Conservation (phyloP, 371 early-diverging fungal genomes). For the Sporodiniella umbellata region DNA sequence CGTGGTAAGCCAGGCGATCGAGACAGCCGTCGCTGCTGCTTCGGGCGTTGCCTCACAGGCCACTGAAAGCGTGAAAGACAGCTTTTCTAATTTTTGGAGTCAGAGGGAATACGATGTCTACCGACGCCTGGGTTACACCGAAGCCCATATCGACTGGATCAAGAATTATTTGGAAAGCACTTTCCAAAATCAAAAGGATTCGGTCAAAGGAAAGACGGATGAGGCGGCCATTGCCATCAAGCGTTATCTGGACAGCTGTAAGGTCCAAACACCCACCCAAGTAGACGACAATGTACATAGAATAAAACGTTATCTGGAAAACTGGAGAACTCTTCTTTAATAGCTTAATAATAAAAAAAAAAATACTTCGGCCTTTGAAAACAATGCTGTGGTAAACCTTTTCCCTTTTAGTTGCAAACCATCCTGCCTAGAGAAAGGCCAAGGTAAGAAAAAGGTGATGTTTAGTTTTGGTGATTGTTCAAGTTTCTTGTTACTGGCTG, state of each 20-base stretch:
- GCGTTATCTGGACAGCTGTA: constrained; percentile 26
- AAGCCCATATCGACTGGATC: constrained; percentile 28
- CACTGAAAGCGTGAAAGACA: constrained; percentile 7
- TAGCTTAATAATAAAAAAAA: constrained; percentile 1
- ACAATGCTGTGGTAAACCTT: too few relatives aligned
- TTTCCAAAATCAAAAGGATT: constrained; percentile 18
- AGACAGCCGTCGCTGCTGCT: constrained; percentile 8
- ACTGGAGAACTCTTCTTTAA: constrained; percentile 27
- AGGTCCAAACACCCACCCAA: constrained; percentile 32
- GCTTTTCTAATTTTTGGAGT: constrained; percentile 20
- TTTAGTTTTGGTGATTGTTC: neutral
- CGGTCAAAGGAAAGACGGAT: constrained; percentile 23
- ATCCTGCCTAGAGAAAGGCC: too few relatives aligned
- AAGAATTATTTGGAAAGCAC: constrained; percentile 17
- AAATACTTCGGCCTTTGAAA: neutral
- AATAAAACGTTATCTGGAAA: constrained; percentile 26
- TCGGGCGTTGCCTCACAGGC: too few relatives aligned
- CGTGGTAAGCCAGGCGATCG: constrained; percentile 6
- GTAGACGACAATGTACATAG: constrained; percentile 32
- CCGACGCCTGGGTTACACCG: constrained; percentile 22
- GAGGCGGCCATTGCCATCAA: constrained; percentile 22
- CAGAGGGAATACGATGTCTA: constrained; percentile 17
- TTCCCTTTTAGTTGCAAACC: too few relatives aligned
- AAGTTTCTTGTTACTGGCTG: neutral
- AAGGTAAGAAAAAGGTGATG: too few relatives aligned